Conservation (phyloP, 2,329 filamentous ascomycete genomes). For the Aspergillus glaucus region DNA sequence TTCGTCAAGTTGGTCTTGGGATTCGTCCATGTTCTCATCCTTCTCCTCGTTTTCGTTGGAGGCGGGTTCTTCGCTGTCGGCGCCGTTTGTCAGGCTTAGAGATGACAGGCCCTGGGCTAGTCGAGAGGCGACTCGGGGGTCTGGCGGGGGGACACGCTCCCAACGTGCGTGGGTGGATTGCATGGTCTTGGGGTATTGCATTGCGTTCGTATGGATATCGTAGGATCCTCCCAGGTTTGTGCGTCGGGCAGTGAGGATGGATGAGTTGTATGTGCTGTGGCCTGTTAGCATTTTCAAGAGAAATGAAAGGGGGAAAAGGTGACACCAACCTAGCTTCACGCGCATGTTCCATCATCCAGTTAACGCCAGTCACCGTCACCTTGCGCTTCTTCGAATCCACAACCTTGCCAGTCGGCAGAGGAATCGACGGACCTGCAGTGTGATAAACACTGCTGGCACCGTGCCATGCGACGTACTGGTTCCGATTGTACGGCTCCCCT, state of each 20-base stretch:
- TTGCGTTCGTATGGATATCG: conserved; percentile 85
- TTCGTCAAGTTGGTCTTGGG: not conserved
- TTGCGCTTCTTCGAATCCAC: conserved; percentile 74
- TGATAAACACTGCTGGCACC: conserved; percentile 95
- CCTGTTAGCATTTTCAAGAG: conserved; percentile 8
- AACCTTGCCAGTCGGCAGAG: conserved; percentile 65
- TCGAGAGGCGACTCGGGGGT: conserved; percentile 21
- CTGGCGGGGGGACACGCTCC: conserved; percentile 58
- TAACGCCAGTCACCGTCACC: conserved; percentile 82
- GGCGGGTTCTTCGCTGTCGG: conserved; percentile 13
- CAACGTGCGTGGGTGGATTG: conserved; percentile 83
- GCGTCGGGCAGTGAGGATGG: conserved; percentile 62
- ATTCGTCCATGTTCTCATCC: not conserved
- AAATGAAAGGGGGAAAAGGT: not conserved
- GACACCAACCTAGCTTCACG: conserved; percentile 71
- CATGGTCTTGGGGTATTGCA: conserved; percentile 81
- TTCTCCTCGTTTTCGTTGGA: not conserved
- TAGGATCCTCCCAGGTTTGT: conserved; percentile 72
- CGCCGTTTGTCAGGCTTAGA: conserved; percentile 28
- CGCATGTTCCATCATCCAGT: conserved; percentile 96
- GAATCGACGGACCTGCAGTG: conserved; percentile 69
- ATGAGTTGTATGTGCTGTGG: conserved; percentile 73
- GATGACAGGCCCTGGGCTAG: conserved; percentile 30
- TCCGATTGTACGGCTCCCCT: conserved; percentile 94
- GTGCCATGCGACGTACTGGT: conserved; percentile 98